phyloP scores from a whole-genome alignment of 1,139 yeast species.

The Hemisphaericaspora xylanilytica region DNA sequence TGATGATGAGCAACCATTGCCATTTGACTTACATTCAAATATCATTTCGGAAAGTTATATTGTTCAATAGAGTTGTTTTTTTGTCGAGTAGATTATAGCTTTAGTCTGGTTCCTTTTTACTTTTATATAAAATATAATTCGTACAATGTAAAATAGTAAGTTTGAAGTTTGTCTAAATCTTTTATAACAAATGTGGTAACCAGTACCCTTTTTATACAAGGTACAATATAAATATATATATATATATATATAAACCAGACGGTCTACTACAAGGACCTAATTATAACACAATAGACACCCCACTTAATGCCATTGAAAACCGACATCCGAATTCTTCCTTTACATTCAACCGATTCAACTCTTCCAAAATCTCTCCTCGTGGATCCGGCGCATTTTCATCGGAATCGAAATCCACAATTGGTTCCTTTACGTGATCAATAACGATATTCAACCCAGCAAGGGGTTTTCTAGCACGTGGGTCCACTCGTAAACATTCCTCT shows the following conservation, averaged over 20 bases:
- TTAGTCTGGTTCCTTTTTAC: neutral
- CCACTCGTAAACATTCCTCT: slow-evolving; percentile 15
- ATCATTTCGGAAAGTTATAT: slow-evolving; percentile 61
- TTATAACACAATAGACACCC: slow-evolving; percentile 31
- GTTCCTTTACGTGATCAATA: slow-evolving; percentile 73
- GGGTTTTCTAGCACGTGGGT: slow-evolving; percentile 21
- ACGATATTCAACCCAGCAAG: slow-evolving; percentile 53
- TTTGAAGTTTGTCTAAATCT: too few relatives aligned
- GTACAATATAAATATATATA: too few relatives aligned
- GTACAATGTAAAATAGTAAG: slow-evolving; percentile 1
- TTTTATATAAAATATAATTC: neutral
- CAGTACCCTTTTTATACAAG: too few relatives aligned
- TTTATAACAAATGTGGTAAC: neutral
- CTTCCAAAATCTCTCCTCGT: slow-evolving; percentile 44
- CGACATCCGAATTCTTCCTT: slow-evolving; percentile 35
- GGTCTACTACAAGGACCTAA: too few relatives aligned
- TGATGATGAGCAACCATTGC: slow-evolving; percentile 52
- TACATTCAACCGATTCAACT: slow-evolving; percentile 43
- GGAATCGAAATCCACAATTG: slow-evolving; percentile 17
- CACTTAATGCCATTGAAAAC: slow-evolving; percentile 56
- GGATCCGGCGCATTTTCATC: slow-evolving; percentile 44
- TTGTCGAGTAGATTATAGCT: neutral
- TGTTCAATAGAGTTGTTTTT: slow-evolving; percentile 39
- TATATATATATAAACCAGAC: neutral
- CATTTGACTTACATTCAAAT: slow-evolving; percentile 67